Percentiles rank a stretch among this genome's conserved stretches.
These are phyloP conservation scores for Penicillium malachiteum DNA, from an alignment of 495 filamentous ascomycete genomes.

Conservation along the genomic window DNA sequence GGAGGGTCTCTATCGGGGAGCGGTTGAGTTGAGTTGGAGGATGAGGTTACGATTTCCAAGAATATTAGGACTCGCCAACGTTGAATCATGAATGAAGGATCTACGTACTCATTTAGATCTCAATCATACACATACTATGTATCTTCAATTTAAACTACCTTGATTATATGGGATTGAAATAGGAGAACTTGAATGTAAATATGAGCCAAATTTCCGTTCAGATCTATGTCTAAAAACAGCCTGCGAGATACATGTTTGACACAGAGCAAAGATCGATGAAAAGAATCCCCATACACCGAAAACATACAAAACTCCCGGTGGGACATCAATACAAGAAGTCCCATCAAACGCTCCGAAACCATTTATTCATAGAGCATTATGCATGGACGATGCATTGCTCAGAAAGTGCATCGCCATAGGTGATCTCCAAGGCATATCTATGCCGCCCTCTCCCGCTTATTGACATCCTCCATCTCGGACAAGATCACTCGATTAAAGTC, in stretches of 20 bases:
- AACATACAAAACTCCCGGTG: neutral
- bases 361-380: slow-evolving; percentile 14
- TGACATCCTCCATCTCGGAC: slow-evolving; percentile 77
- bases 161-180: no score
- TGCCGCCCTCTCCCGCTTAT: slow-evolving; percentile 34
- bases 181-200: no score
- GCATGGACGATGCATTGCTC: slow-evolving; percentile 3
- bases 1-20: slow-evolving; percentile 6
- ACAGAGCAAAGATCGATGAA: neutral
- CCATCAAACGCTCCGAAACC: slow-evolving; percentile 6
- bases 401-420: neutral
- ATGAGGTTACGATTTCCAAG: neutral
- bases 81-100: no score
- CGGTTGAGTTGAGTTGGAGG: neutral
- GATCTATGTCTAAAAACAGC: slow-evolving; percentile 17
- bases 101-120: neutral
- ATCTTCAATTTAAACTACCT: no score
- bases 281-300: neutral
- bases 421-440: neutral
- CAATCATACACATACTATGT: no score
- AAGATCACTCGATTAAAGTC: slow-evolving; percentile 81
- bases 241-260: neutral
- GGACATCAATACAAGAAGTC: neutral
- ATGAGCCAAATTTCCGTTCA: neutral
- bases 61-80: neutral